Evolutionary conservation across 1,284 basidiomycete species (phyloP).

Genomic region (Mycosarcoma maydis): DNA sequence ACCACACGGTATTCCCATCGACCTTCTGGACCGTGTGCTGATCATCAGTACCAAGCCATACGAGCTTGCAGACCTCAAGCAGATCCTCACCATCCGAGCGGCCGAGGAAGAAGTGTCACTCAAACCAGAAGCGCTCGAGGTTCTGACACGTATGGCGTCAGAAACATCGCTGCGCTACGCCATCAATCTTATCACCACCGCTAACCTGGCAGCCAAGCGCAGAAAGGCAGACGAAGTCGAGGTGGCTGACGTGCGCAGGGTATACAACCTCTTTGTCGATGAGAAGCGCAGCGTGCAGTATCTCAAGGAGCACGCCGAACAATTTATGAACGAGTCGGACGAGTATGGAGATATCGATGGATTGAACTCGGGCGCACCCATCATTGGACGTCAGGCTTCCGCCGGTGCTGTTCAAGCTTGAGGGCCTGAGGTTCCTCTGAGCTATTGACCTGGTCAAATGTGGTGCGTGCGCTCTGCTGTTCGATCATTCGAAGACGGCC

Average conservation of each 20-base stretch:
- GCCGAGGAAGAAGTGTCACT: slow-evolving; percentile 96
- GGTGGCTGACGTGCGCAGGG: slow-evolving; percentile 82
- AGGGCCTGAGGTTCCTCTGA: neutral
- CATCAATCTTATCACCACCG: slow-evolving; percentile 90
- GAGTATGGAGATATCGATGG: slow-evolving; percentile 46
- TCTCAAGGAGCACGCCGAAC: slow-evolving; percentile 81
- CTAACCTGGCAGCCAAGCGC: slow-evolving; percentile 81
- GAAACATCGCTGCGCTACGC: slow-evolving; percentile 82
- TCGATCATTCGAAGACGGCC: too few species aligned
- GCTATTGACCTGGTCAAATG: neutral
- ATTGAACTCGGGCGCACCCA: slow-evolving; percentile 24
- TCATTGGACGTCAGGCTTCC: slow-evolving; percentile 29
- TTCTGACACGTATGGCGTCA: slow-evolving; percentile 84
- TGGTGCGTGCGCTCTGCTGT: slow-evolving; percentile 14
- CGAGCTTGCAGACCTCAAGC: slow-evolving; percentile 80
- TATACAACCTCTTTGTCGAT: slow-evolving; percentile 85
- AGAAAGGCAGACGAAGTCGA: slow-evolving; percentile 79
- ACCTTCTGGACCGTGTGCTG: slow-evolving; percentile 90
- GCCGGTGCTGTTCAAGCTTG: slow-evolving; percentile 17
- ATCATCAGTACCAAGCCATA: slow-evolving; percentile 97
- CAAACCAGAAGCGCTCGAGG: slow-evolving; percentile 76
- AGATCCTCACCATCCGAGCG: slow-evolving; percentile 93
- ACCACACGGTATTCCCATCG: slow-evolving; percentile 93
- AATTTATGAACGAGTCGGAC: slow-evolving; percentile 70
- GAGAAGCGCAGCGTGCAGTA: slow-evolving; percentile 94